phyloP scores from a whole-genome alignment of 257 asterid species.

The Rauvolfia tetraphylla region DNA sequence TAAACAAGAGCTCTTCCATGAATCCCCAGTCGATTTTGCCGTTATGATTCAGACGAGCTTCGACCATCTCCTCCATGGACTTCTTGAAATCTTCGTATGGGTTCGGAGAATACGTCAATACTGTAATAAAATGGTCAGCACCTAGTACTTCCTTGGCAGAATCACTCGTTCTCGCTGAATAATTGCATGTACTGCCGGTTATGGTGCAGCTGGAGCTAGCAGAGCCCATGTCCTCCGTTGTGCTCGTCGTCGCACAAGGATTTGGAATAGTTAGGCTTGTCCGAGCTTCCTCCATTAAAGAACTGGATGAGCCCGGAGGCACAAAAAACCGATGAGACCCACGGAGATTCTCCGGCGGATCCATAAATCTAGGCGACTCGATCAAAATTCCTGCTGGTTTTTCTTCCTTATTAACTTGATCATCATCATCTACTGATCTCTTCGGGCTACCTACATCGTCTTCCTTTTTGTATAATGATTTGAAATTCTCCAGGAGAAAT shows the following conservation, averaged over 20 bases:
- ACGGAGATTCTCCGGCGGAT: slow-evolving; percentile 28
- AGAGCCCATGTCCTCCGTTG: neutral
- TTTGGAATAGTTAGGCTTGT: slow-evolving; percentile 19
- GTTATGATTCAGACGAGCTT: slow-evolving; percentile 34
- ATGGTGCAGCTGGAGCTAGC: neutral
- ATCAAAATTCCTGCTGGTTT: slow-evolving; percentile 9
- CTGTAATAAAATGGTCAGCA: slow-evolving; percentile 28
- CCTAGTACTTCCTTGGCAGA: neutral
- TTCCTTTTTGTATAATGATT: slow-evolving; percentile 44
- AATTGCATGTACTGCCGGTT: neutral
- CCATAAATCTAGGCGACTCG: slow-evolving; percentile 34
- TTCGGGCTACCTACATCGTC: neutral
- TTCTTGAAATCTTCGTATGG: slow-evolving; percentile 32
- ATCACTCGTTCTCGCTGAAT: neutral
- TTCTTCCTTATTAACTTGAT: slow-evolving; percentile 17
- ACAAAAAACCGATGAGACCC: slow-evolving; percentile 23
- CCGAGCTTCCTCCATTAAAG: slow-evolving; percentile 31
- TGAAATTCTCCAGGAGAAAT: slow-evolving; percentile 63
- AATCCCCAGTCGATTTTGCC: slow-evolving; percentile 72
- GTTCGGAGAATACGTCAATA: slow-evolving; percentile 20
- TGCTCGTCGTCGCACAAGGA: neutral
- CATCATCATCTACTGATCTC: slow-evolving; percentile 13
- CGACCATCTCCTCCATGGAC: slow-evolving; percentile 40
- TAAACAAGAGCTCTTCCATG: slow-evolving; percentile 71
- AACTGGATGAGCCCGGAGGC: slow-evolving; percentile 23